A percentile compares a stretch with the other conserved stretches of the same genome.
phyloP scores from a whole-genome alignment of 2,329 filamentous ascomycete species.

The Coccinonectria pachysandricola region DNA sequence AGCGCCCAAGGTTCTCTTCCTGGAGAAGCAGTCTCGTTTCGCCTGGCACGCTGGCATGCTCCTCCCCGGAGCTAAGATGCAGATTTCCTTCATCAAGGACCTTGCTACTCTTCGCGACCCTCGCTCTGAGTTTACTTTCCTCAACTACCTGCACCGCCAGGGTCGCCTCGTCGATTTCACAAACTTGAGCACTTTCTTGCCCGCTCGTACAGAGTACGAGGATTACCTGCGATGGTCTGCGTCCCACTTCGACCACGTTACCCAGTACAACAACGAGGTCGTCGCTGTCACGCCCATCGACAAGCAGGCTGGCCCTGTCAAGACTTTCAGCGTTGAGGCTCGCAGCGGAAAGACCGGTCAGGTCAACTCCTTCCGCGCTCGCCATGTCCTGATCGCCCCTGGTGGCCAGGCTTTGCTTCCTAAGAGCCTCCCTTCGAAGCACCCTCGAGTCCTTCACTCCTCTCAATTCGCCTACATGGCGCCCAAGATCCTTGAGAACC shows the following conservation, averaged over 20 bases:
- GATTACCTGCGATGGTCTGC: conserved; percentile 95
- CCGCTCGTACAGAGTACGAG: conserved; percentile 80
- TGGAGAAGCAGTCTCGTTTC: conserved; percentile 77
- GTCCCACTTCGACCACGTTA: conserved; percentile 60
- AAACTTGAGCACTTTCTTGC: conserved; percentile 82
- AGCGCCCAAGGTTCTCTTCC: conserved; percentile 66
- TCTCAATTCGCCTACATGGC: conserved; percentile 68
- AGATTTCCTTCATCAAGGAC: conserved; percentile 96
- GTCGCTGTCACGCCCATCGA: conserved; percentile 55
- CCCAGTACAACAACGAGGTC: conserved; percentile 71
- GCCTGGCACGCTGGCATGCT: conserved; percentile 96
- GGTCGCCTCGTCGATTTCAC: conserved; percentile 79
- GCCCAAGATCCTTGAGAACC: conserved; percentile 46
- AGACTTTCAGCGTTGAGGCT: conserved; percentile 58
- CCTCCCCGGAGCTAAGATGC: conserved; percentile 87
- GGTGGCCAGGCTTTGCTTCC: conserved; percentile 61
- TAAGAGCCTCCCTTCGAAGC: conserved; percentile 53
- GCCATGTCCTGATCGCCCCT: conserved; percentile 53
- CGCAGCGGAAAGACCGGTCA: conserved; percentile 49
- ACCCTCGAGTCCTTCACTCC: conserved; percentile 74
- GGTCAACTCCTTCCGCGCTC: conserved; percentile 42
- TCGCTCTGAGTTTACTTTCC: conserved; percentile 83
- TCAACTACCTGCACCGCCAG: conserved; percentile 84
- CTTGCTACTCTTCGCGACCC: conserved; percentile 83
- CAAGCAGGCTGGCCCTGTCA: conserved; percentile 39